Evolutionary conservation across 345 rosid species (phyloP), one percentile per base, ranked within the genome.

Genomic region (Populus deltoides): DNA sequence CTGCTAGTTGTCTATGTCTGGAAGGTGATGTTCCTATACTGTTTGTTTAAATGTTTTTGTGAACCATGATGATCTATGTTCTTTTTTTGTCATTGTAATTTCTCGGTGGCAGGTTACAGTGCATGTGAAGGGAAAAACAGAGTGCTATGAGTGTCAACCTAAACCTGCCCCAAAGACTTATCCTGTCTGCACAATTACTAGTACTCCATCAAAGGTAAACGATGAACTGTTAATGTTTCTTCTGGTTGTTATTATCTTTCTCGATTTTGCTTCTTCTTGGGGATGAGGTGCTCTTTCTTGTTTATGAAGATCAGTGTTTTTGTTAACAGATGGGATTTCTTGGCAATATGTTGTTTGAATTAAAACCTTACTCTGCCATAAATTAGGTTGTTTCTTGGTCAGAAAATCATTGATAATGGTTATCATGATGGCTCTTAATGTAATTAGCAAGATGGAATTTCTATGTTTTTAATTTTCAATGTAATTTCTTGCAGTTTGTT

Each of bases 111-210:
- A 97, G 98, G 98, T 97, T 10, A 89, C 99, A 6, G 92, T 97
- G 68, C 99, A 97, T 80, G 81, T 90, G 79, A 97, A 97, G 83
- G 97, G 98, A 41, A 94, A 86, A 85, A 89, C 99, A 36, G 99
- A 94, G 81, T 97, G 99, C 81, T 97, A 97, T 63, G 99, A 97
- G 66, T 94, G 99, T 83, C 92, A 92, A 81, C 90, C 98, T 73
- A 97, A 94, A 85, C 98, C 97, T 80, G 87, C 97, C 39, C 97
- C 99, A 24, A 97, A 94, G 90, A 90, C 95, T 6, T 97, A 94
- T 85, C 99, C 99, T 79, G 99, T 97, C 75, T 97, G 99, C 85
- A 97, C 98, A 38, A 97, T 97, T 80, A 97, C 99, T 39, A 97
- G 97, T 83, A 97, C 98, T 65, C 99, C 99, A 39, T 91, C 99